Evolutionary conservation across 164 flowering plant genomes (phyloP).

Genomic region (Nelumbo lutea): DNA sequence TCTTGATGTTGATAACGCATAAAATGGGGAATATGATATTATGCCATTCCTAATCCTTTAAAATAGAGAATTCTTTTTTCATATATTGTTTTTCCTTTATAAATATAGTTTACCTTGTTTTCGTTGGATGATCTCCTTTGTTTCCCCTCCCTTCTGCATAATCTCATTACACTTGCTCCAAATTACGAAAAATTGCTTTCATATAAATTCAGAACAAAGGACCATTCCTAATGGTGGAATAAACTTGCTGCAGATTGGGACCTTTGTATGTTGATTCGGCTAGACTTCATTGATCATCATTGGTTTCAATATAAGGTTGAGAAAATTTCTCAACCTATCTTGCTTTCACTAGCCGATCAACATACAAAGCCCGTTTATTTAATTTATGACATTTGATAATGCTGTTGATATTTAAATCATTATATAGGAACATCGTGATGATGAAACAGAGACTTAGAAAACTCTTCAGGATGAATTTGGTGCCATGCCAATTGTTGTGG

Average conservation of each 20-base stretch:
- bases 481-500: conserved; percentile 48
- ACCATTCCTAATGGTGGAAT: conserved; percentile 3
- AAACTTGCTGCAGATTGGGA: conserved; percentile 56
- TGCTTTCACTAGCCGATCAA: not conserved
- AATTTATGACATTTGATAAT: not conserved
- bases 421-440: conserved; percentile 56
- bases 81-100: not conserved
- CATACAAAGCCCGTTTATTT: no score
- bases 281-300: conserved; percentile 87
- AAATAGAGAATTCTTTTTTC: not conserved
- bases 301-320: conserved; percentile 47
- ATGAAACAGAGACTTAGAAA: conserved; percentile 38
- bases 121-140: no score
- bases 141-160: no score
- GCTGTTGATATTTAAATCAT: conserved; percentile 3
- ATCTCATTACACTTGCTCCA: no score
- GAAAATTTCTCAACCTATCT: not conserved
- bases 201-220: not conserved
- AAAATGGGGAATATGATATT: not conserved
- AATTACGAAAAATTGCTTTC: not conserved
- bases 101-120: no score
- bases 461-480: conserved; percentile 40
- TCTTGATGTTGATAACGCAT: not conserved
- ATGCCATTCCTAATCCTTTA: not conserved
- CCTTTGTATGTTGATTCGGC: conserved; percentile 46